Evolutionary conservation across 2,329 filamentous ascomycete species (phyloP), one percentile per base, ranked within the genome.

Genomic region (Periconia digitata): DNA sequence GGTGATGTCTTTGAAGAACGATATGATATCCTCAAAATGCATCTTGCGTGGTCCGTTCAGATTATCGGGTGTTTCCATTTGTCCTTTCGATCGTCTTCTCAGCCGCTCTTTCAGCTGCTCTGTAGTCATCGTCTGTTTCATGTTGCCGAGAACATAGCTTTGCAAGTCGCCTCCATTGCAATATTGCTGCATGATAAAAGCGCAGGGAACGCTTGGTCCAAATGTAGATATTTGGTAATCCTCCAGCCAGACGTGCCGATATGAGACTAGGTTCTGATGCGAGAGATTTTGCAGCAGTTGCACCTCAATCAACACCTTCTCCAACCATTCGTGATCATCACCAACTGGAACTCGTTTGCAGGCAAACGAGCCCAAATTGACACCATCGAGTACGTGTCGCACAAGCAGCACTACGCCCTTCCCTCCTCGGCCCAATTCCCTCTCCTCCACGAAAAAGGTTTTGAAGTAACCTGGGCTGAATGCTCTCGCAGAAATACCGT

Each of bases 181-280:
- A 63, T 96, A 99, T 66, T 99, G 92, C 67, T 99, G 94, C 7
- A 99, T 79, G 48, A 99, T 99, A 68, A 96, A 99, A 4, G 92
- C 91, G 63, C 92, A 97, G 10, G 91, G 91, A 1, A 99, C 91
- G 46, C 85, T 90, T 0, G 95, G 94, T 0, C 91, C 89, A 68
- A 99, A 99, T 6, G 60, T 86, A 54, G 83, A 92, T 44, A 95
- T 83, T 58, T 87, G 84, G 44, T 87, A 86, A 68, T 96, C 88
- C 70, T 99, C 92, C 15, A 99, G 80, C 94, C 94, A 99, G 24
- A 96, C 94, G 72, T 97, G 94, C 6, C 92, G 87, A 69, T 99
- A 99, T 0, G 92, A 95, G 1, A 99, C 94, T 8, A 99, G 79
- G 54, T 99, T 99, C 48, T 92, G 89, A 66, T 99, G 94, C 0